phyloP scores from a whole-genome alignment of 2,329 filamentous ascomycete species.

The Fusarium anguioides region DNA sequence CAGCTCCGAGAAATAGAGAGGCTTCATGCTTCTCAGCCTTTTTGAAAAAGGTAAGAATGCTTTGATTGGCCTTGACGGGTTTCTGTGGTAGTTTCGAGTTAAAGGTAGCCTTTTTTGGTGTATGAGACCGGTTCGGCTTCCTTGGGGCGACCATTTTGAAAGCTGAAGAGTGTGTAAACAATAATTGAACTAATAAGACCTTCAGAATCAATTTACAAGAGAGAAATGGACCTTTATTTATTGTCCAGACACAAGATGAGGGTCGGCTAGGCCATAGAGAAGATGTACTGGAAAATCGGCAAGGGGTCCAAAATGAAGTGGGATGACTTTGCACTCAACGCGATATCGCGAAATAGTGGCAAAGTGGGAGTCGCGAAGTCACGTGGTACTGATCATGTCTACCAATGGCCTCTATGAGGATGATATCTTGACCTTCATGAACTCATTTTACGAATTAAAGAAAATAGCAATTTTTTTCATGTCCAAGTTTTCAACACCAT shows the following conservation, averaged over 20 bases:
- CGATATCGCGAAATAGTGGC: slow-evolving; percentile 32
- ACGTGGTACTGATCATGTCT: slow-evolving; percentile 41
- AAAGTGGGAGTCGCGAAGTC: slow-evolving; percentile 47
- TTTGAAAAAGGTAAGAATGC: slow-evolving; percentile 80
- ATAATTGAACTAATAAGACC: background rate
- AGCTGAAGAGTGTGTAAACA: background rate
- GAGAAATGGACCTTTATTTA: background rate
- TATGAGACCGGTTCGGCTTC: slow-evolving; percentile 48
- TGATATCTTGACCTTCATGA: no score
- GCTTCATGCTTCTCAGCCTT: slow-evolving; percentile 71
- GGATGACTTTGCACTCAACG: slow-evolving; percentile 38
- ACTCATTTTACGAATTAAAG: no score
- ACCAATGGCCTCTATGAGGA: no score
- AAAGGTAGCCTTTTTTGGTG: slow-evolving; percentile 48
- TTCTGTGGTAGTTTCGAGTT: slow-evolving; percentile 48
- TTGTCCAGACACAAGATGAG: background rate
- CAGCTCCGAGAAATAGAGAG: slow-evolving; percentile 64
- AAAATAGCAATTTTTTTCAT: no score
- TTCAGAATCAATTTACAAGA: background rate
- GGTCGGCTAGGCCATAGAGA: background rate
- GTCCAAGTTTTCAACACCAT: no score
- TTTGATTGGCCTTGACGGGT: slow-evolving; percentile 64
- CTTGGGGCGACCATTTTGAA: slow-evolving; percentile 51
- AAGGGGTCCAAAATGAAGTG: slow-evolving; percentile 16
- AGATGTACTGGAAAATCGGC: background rate